Conservation (phyloP, 768 basidiomycete genomes). For the Kwoniella sp. region DNA sequence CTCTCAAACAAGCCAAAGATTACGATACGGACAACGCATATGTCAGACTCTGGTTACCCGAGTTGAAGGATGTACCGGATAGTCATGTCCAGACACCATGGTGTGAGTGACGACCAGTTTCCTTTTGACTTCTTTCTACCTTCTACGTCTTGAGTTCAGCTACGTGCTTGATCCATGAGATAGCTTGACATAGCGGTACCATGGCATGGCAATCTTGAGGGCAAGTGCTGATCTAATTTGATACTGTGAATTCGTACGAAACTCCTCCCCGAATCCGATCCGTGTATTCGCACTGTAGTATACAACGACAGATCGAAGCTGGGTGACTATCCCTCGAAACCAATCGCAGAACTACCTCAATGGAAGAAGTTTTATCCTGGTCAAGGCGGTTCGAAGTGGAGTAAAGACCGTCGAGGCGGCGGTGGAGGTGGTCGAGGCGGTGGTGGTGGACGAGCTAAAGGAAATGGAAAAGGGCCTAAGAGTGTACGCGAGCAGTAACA, state of each 20-base stretch:
- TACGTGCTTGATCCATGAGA: too few relatives aligned
- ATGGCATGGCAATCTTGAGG: too few relatives aligned
- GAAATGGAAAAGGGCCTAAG: constrained; percentile 23
- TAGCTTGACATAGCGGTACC: too few relatives aligned
- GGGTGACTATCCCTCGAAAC: constrained; percentile 39
- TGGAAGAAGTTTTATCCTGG: constrained; percentile 51
- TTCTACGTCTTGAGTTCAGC: too few relatives aligned
- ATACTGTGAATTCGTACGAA: too few relatives aligned
- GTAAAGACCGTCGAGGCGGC: neutral
- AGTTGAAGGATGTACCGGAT: constrained; percentile 43
- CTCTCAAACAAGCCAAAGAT: constrained; percentile 55
- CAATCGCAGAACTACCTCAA: constrained; percentile 39
- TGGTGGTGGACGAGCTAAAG: constrained; percentile 9
- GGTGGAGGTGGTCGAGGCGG: constrained; percentile 16
- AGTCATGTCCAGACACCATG: constrained; percentile 52
- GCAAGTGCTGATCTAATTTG: too few relatives aligned
- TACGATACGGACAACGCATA: constrained; percentile 51
- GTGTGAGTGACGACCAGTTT: constrained; percentile 37
- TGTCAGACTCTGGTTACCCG: constrained; percentile 51
- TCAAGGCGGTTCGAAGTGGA: neutral
- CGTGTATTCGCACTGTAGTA: too few relatives aligned
- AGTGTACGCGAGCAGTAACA: neutral
- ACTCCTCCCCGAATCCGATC: too few relatives aligned
- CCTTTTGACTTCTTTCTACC: neutral
- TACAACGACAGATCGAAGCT: constrained; percentile 33